phyloP scores from a whole-genome alignment of 164 flowering plant species.

The Aristolochia californica region DNA sequence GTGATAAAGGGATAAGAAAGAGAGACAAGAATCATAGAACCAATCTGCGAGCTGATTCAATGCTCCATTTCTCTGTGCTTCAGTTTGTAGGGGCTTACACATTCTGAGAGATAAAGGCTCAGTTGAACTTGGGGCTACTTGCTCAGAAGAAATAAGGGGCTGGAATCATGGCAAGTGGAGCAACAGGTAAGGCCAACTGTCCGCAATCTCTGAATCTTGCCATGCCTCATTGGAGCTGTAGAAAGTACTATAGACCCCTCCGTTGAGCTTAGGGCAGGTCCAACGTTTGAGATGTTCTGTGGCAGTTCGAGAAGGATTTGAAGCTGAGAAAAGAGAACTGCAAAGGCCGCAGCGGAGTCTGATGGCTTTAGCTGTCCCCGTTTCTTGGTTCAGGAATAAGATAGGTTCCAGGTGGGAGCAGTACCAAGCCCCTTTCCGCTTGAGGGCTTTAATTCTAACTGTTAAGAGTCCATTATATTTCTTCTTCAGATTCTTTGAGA shows the following conservation, averaged over 20 bases:
- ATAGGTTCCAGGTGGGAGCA: conserved; percentile 19
- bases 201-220: conserved; percentile 10
- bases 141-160: conserved; percentile 7
- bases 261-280: conserved; percentile 42
- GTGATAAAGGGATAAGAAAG: conserved; percentile 16
- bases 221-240: conserved; percentile 7
- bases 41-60: conserved; percentile 18
- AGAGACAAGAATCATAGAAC: conserved; percentile 20
- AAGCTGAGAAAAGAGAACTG: conserved; percentile 25
- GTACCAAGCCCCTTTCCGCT: conserved; percentile 74
- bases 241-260: not conserved
- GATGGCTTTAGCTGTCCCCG: conserved; percentile 39
- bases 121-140: not conserved
- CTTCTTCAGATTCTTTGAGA: conserved; percentile 25
- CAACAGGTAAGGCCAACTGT: conserved; percentile 9
- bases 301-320: conserved; percentile 41
- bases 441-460: conserved; percentile 46
- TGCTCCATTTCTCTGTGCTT: conserved; percentile 10
- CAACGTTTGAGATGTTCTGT: conserved; percentile 59
- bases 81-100: conserved; percentile 8
- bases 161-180: conserved; percentile 12
- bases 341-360: conserved; percentile 46
- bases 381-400: conserved; percentile 34
- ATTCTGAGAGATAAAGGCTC: conserved; percentile 3
- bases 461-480: conserved; percentile 42